These are phyloP conservation scores for Dictyostelium firmibasis DNA, from an alignment of 78 protist genomes.

Conservation along the genomic window DNA sequence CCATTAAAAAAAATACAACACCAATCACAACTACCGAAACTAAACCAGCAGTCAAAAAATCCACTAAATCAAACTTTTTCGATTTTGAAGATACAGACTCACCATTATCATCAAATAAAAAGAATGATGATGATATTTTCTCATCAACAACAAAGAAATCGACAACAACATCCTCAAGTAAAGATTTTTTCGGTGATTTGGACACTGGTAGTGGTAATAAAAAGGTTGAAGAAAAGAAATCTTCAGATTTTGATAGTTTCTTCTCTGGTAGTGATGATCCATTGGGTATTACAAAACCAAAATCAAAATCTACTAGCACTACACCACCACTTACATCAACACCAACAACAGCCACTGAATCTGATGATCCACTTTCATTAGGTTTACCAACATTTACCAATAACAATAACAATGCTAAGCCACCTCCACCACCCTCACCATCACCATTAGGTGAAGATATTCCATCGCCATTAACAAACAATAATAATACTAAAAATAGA, in stretches of 20 bases:
- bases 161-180: background rate
- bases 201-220: background rate
- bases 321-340: background rate
- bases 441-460: background rate
- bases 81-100: constrained; percentile 20
- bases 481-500: background rate
- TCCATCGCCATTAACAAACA: background rate
- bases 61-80: constrained; percentile 19
- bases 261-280: background rate
- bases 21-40: background rate
- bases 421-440: constrained; percentile 36
- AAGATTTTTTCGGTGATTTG: background rate
- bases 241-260: constrained; percentile 22
- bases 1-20: background rate
- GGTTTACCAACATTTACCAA: constrained; percentile 16
- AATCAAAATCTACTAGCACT: background rate
- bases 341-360: background rate
- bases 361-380: background rate
- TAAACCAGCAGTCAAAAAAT: background rate
- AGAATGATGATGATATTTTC: constrained; percentile 4
- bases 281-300: background rate
- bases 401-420: background rate
- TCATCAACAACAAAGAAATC: background rate
- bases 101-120: background rate
- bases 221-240: constrained; percentile 3